These are phyloP conservation scores for Syzygium oleosum DNA, from an alignment of 345 rosid species.

Conservation along the genomic window DNA sequence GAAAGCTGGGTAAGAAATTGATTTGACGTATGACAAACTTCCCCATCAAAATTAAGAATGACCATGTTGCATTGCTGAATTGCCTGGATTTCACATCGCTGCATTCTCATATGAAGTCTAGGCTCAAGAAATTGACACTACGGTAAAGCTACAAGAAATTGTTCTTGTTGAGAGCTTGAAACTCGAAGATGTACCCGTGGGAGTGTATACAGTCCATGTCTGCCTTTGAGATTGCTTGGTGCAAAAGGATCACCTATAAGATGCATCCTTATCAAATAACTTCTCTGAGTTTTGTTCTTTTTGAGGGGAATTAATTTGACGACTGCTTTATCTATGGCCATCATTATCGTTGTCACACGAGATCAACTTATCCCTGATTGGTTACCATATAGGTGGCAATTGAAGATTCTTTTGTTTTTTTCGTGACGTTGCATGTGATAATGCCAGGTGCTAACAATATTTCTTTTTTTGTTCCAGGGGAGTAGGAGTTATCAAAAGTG, in stretches of 20 bases:
- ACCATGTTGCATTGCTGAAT: background rate
- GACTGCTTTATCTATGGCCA: too few relatives aligned
- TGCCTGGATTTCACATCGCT: background rate
- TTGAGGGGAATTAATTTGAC: too few relatives aligned
- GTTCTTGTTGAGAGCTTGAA: rapidly evolving
- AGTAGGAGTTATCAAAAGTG: too few relatives aligned
- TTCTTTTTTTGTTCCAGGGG: background rate
- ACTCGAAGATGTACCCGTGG: background rate
- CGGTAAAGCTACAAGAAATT: background rate
- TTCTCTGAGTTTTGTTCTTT: too few relatives aligned
- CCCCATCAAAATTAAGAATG: background rate
- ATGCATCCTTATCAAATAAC: too few relatives aligned
- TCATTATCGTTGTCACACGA: background rate
- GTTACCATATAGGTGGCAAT: background rate
- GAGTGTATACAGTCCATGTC: background rate
- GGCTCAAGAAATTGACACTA: background rate
- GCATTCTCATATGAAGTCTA: background rate
- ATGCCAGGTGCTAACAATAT: background rate
- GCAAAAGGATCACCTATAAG: too few relatives aligned
- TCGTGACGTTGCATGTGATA: too few relatives aligned
- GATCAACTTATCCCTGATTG: background rate
- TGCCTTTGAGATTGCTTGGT: background rate
- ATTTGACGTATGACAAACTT: rapidly evolving
- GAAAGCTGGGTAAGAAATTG: background rate
- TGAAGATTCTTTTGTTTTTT: background rate